Percentiles rank a stretch among this genome's conserved stretches.
phyloP scores from a whole-genome alignment of 2,329 filamentous ascomycete species.

The Nannizziopsis barbatae region DNA sequence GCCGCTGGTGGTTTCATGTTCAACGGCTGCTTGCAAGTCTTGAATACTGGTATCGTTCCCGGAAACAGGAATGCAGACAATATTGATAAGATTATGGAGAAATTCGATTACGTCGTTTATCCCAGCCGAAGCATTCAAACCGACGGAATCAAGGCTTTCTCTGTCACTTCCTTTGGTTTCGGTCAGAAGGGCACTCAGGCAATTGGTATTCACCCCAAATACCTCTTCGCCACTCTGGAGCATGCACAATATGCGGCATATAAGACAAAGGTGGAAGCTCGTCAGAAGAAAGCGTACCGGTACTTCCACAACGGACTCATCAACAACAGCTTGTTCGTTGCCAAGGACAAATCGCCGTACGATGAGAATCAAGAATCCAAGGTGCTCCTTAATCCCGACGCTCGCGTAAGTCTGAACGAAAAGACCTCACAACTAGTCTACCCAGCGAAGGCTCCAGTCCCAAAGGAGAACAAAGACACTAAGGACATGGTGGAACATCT shows the following conservation, averaged over 20 bases:
- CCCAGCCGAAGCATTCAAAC: conserved; percentile 92
- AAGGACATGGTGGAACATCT: conserved; percentile 67
- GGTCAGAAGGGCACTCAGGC: conserved; percentile 97
- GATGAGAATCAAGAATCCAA: conserved; percentile 72
- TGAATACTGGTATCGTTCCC: conserved; percentile 86
- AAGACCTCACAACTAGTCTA: conserved; percentile 72
- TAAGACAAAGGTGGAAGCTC: conserved; percentile 74
- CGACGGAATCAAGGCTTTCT: conserved; percentile 96
- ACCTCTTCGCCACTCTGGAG: conserved; percentile 89
- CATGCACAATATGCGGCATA: conserved; percentile 71
- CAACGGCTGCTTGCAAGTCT: conserved; percentile 91
- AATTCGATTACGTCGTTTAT: conserved; percentile 96
- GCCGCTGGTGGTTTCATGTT: conserved; percentile 99
- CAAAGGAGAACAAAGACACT: conserved; percentile 52
- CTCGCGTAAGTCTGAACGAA: conserved; percentile 73
- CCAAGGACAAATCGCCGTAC: conserved; percentile 86
- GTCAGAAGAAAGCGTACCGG: conserved; percentile 97
- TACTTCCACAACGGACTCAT: conserved; percentile 98
- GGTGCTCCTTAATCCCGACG: conserved; percentile 88
- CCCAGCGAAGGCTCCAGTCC: conserved; percentile 53
- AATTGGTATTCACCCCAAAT: conserved; percentile 92
- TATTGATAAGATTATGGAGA: conserved; percentile 88
- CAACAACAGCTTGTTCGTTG: conserved; percentile 95
- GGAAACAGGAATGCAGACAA: conserved; percentile 98
- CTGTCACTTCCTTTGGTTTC: conserved; percentile 97